Base-by-base conservation (phyloP, 164 flowering plant species). In the Berberis thunbergii region DNA sequence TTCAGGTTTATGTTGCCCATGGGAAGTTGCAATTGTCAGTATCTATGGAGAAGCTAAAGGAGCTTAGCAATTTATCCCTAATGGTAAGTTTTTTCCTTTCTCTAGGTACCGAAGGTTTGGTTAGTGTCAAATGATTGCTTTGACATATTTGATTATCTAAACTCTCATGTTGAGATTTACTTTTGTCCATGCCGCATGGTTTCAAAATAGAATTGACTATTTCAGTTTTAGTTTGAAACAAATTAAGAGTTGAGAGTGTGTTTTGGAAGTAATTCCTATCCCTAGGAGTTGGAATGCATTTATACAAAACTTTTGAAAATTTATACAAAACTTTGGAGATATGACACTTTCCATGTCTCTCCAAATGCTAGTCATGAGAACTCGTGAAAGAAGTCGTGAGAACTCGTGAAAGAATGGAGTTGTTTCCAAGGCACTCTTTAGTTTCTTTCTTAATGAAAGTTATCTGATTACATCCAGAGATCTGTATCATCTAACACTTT, bases 1-100 rank as follows among this genome's bases (percentile, higher is more conserved):
- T 61, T 59, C 73, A 91, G 97, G 92, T 86, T 58, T 91, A 91
- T 73, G 85, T 94, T 62, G 83, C 98, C 57, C 86, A 73, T 59
- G 97, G 97, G 50, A 91, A 74, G 77, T 70, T 94, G 77, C 89
- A 91, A 68, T 57, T 86, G 63, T 85, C 91, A 59, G 74, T 76
- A 88, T 86, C 99, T 38, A 91, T 94, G 85, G 78, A 77, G 41
- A 75, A 83, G 76, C 76, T 91, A 12, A 89, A 81, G 73, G 85
- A 86, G 74, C 77, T 63, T 1, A 77, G 82, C 76, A 86, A 87
- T 54, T 48, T 85, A 68, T 91, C 97, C 9, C 72, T 94, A 8
- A 91, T 94, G 99, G 98, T 90, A 39, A 71, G 90, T 78, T 57
- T 41, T 63, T 67, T 58, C 26, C 26, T 26, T 26, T 26, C 26